Conservation (phyloP, 2,329 filamentous ascomycete genomes). For the Elsinoe necatrix region DNA sequence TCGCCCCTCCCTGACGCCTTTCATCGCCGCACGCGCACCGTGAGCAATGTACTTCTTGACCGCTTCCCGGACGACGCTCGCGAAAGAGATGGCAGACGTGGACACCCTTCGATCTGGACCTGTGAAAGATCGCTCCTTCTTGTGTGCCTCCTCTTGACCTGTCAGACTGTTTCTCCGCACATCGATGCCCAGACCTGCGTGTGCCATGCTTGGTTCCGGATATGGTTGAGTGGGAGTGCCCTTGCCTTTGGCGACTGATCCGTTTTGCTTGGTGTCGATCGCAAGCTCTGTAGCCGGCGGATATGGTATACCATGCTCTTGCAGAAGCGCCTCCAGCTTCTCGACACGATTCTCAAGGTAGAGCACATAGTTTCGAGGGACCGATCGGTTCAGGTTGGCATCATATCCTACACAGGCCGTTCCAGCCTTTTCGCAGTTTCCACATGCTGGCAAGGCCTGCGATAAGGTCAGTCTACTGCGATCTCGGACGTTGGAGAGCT, state of each 20-base stretch:
- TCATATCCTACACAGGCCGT: slow-evolving; percentile 93
- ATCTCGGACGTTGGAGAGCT: background rate
- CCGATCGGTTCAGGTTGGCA: slow-evolving; percentile 91
- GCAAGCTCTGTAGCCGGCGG: slow-evolving; percentile 60
- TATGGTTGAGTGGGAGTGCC: background rate
- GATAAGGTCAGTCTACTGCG: slow-evolving; percentile 16
- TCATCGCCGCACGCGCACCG: slow-evolving; percentile 48
- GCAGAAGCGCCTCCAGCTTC: slow-evolving; percentile 70
- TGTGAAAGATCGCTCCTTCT: slow-evolving; percentile 44
- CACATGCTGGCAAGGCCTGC: slow-evolving; percentile 81
- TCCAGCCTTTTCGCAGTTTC: slow-evolving; percentile 84
- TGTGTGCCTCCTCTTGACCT: background rate
- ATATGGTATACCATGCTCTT: slow-evolving; percentile 60
- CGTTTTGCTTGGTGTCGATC: slow-evolving; percentile 24
- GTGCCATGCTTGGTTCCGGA: background rate
- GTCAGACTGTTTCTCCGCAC: background rate
- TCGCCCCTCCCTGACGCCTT: slow-evolving; percentile 48
- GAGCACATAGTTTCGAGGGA: slow-evolving; percentile 86
- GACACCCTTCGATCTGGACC: slow-evolving; percentile 70
- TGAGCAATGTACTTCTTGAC: slow-evolving; percentile 65
- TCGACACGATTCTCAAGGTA: slow-evolving; percentile 83
- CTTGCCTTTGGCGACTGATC: background rate
- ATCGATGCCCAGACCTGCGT: background rate
- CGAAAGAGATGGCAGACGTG: slow-evolving; percentile 87
- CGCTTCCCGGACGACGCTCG: slow-evolving; percentile 85